These are phyloP conservation scores for Ophiostoma montium DNA, from an alignment of 2,329 filamentous ascomycete genomes.

Conservation along the genomic window DNA sequence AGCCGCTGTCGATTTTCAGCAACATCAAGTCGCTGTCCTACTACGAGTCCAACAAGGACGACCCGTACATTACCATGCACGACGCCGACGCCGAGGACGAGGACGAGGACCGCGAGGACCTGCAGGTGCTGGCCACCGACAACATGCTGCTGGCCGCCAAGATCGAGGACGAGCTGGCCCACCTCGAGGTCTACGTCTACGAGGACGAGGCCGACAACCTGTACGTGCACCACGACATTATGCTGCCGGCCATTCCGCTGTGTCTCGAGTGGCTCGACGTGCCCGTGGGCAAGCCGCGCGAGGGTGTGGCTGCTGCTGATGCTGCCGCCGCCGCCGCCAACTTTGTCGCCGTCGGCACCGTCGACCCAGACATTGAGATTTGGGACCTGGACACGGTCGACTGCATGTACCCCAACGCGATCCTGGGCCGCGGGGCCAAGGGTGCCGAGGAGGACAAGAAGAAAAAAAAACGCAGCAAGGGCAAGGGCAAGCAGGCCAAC, in stretches of 20 bases:
- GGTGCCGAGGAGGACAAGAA: constrained; percentile 32
- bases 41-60: constrained; percentile 85
- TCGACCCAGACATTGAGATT: constrained; percentile 96
- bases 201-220: constrained; percentile 92
- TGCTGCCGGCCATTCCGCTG: constrained; percentile 92
- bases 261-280: constrained; percentile 93
- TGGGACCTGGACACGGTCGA: constrained; percentile 96
- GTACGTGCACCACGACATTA: constrained; percentile 98
- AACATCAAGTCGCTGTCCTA: constrained; percentile 90
- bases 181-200: constrained; percentile 94
- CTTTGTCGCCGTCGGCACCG: constrained; percentile 89
- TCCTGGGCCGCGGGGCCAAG: constrained; percentile 61
- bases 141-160: constrained; percentile 86
- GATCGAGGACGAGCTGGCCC: constrained; percentile 92
- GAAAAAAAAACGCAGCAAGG: constrained; percentile 76
- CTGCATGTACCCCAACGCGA: constrained; percentile 95
- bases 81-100: constrained; percentile 51
- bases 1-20: constrained; percentile 82
- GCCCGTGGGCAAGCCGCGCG: constrained; percentile 55
- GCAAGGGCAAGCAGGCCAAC: constrained; percentile 79
- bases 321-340: constrained; percentile 61
- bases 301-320: constrained; percentile 27
- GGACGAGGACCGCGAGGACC: constrained; percentile 80
- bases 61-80: constrained; percentile 88
- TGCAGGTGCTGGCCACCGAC: constrained; percentile 85